A percentile compares a stretch with the other conserved stretches of the same genome.
Conservation (phyloP, 805 yeast species). For the Wickerhamiella sergipiensis region DNA sequence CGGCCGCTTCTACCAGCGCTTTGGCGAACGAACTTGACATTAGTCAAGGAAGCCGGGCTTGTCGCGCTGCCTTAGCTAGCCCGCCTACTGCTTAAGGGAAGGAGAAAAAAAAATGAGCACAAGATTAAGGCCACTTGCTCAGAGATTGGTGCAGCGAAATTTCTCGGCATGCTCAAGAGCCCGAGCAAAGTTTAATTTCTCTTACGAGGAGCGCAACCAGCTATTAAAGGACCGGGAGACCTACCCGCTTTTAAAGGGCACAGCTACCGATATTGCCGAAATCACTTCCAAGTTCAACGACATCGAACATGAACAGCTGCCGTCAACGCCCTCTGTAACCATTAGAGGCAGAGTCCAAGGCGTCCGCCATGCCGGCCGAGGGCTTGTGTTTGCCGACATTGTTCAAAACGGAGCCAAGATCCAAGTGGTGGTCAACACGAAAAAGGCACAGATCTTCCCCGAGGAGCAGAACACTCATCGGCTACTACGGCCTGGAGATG, state of each 20-base stretch:
- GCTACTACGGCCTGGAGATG: constrained; percentile 57
- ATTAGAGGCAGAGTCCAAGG: constrained; percentile 40
- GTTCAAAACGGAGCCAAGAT: constrained; percentile 43
- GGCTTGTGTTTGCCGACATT: constrained; percentile 55
- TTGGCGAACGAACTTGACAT: not conserved
- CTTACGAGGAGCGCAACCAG: constrained; percentile 14
- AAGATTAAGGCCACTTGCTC: not conserved
- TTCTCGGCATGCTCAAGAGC: not conserved
- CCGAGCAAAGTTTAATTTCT: constrained; percentile 6
- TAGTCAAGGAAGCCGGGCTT: not conserved
- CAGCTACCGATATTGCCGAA: not conserved
- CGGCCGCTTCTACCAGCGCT: not conserved
- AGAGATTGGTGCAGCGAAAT: not conserved
- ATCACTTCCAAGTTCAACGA: not conserved
- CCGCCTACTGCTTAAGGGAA: no score
- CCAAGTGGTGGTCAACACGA: constrained; percentile 50
- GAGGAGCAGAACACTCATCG: constrained; percentile 30
- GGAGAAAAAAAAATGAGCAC: not conserved
- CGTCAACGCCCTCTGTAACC: constrained; percentile 8
- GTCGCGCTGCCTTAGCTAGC: no score
- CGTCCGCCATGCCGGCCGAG: constrained; percentile 54
- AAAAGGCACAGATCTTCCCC: constrained; percentile 29
- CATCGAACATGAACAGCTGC: constrained; percentile 7
- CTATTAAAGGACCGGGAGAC: not conserved
- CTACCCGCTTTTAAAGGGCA: constrained; percentile 8